phyloP scores from a whole-genome alignment of 441 rosid species.

The California macrophylla region DNA sequence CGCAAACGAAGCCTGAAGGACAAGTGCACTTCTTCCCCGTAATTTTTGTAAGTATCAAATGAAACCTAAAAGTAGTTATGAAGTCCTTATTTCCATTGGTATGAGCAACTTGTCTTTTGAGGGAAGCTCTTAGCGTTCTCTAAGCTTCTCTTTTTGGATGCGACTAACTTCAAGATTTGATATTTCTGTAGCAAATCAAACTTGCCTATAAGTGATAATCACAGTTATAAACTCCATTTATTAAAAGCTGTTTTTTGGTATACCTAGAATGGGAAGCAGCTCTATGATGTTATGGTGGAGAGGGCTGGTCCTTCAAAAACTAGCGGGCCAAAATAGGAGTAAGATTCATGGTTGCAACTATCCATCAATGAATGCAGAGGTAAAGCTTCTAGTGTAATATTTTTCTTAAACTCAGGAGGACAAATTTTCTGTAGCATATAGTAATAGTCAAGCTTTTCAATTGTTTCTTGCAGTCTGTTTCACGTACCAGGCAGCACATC shows the following conservation, averaged over 20 bases:
- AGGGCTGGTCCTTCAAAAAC: constrained; percentile 65
- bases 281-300: constrained; percentile 69
- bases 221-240: background rate
- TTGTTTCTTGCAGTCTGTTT: background rate
- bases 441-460: background rate
- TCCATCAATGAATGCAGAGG: background rate
- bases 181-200: background rate
- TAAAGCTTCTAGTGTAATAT: background rate
- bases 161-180: background rate
- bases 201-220: background rate
- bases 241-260: constrained; percentile 5
- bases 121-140: background rate
- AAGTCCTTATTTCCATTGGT: background rate
- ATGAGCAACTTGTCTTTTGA: too few species aligned
- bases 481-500: background rate
- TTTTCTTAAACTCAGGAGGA: background rate
- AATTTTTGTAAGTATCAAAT: constrained; percentile 47
- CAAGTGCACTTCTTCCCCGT: constrained; percentile 81
- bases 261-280: constrained; percentile 55
- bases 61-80: background rate
- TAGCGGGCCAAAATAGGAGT: constrained; percentile 36
- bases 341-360: background rate
- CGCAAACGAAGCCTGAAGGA: constrained; percentile 69
- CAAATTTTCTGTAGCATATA: too few species aligned
- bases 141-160: background rate